phyloP scores from a whole-genome alignment of 2,329 filamentous ascomycete species.

The Coniochaeta prunicola region DNA sequence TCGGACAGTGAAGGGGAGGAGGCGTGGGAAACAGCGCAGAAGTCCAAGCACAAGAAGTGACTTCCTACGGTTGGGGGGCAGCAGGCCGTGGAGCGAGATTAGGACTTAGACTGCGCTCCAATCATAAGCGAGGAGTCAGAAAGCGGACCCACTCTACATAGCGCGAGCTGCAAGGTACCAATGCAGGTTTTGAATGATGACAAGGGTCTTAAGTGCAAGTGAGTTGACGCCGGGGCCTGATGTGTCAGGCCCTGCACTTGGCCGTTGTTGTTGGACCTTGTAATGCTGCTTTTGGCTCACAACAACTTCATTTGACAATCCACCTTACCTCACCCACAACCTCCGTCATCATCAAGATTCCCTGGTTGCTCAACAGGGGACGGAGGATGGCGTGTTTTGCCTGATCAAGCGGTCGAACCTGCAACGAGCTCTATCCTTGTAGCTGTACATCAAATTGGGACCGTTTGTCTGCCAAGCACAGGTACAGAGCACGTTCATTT shows the following conservation, averaged over 20 bases:
- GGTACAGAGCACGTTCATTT: background rate
- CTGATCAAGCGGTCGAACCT: background rate
- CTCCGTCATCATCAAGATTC: too few relatives aligned
- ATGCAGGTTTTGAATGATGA: background rate
- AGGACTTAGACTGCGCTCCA: background rate
- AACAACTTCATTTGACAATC: background rate
- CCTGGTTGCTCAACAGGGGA: background rate
- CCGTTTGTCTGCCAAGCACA: background rate
- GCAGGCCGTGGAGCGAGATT: background rate
- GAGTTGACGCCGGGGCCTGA: background rate
- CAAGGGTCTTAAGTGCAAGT: background rate
- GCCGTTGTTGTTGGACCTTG: background rate
- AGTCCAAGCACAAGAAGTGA: conserved; percentile 10
- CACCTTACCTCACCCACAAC: background rate
- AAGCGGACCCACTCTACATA: conserved; percentile 11
- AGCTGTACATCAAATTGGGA: background rate
- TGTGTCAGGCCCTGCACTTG: background rate
- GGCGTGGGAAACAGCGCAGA: conserved; percentile 7
- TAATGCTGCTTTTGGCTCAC: too few relatives aligned
- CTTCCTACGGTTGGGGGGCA: background rate
- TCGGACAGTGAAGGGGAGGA: conserved; percentile 6
- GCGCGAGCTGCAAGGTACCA: conserved; percentile 4
- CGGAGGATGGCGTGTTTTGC: background rate
- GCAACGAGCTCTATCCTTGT: background rate
- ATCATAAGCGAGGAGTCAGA: background rate